Evolutionary conservation across 345 rosid species (phyloP), one percentile per base, ranked within the genome.

Genomic region (Physaria fendleri): DNA sequence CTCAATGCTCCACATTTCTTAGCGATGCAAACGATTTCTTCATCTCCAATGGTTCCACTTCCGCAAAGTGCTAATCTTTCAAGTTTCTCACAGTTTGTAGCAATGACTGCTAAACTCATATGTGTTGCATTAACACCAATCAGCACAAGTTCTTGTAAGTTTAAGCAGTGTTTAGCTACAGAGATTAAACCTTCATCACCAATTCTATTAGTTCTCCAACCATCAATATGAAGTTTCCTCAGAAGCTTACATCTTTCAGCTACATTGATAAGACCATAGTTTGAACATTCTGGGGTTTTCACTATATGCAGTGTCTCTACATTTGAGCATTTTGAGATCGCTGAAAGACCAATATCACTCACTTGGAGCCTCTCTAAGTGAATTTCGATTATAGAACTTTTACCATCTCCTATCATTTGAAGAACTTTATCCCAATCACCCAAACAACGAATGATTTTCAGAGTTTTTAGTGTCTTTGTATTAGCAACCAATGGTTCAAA

Each of bases 381-480:
- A 72, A 86, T 75, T 45, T 86, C 97, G 16, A 33, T 68, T 44
- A 88, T 53, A 9, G 62, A 60, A 8, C 32, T 51, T 5, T 65
- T 65, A 21, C 69, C 62, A 40, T 77, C 66, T 23, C 84, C 90
- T 12, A 86, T 72, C 35, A 60, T 72, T 15, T 65, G 60, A 25
- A 92, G 81, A 5, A 84, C 77, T 10, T 65, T 77, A 62, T 92
- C 98, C 98, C 98, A 88, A 41, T 88, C 85, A 33, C 98, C 98
- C 41, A 81, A 63, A 73, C 98, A 92, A 28, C 88, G 82, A 46
- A 92, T 84, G 14, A 92, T 72, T 69, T 82, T 92, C 71, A 88
- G 54, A 6, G 83, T 84, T 66, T 59, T 82, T n/a, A 92, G 74
- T 3, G 68, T 79, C 63, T 61, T 81, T 14, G 85, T 78, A 21